Evolutionary conservation across 2,329 filamentous ascomycete species (phyloP).

Genomic region (Neophaeococcomyces mojaviensis): DNA sequence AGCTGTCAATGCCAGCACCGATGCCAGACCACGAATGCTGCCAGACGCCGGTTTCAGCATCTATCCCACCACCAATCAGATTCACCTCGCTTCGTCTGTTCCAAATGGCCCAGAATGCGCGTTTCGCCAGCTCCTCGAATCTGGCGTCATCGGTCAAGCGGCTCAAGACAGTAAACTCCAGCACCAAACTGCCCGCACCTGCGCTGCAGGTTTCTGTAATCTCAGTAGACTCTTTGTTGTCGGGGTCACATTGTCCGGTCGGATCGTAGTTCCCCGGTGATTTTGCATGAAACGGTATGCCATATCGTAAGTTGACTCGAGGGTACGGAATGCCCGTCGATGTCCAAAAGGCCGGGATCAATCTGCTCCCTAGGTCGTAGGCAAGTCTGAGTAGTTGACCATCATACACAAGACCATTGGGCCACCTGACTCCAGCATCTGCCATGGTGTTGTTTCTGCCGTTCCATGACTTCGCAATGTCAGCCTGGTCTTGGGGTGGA

Average conservation of each 20-base stretch:
- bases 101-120: conserved; percentile 98
- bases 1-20: conserved; percentile 92
- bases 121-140: conserved; percentile 85
- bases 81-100: conserved; percentile 73
- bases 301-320: conserved; percentile 80
- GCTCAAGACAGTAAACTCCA: conserved; percentile 88
- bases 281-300: conserved; percentile 86
- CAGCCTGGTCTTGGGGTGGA: conserved; percentile 37
- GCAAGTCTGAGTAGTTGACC: conserved; percentile 87
- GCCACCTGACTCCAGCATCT: conserved; percentile 56
- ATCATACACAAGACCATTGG: conserved; percentile 72
- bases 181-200: conserved; percentile 86
- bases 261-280: conserved; percentile 59
- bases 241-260: conserved; percentile 16
- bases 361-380: conserved; percentile 70
- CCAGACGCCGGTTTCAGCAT: conserved; percentile 86
- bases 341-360: conserved; percentile 89
- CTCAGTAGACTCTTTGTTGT: conserved; percentile 40
- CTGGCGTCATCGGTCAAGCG: conserved; percentile 75
- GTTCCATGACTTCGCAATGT: conserved; percentile 36
- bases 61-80: conserved; percentile 83
- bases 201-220: conserved; percentile 95
- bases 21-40: conserved; percentile 85
- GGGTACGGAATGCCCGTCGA: conserved; percentile 89
- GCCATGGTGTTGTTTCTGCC: conserved; percentile 23